Evolutionary conservation across 192 early-diverging fungal species (phyloP), one percentile per base, ranked within the genome.

Genomic region (Rhizoclosmatium globosum): DNA sequence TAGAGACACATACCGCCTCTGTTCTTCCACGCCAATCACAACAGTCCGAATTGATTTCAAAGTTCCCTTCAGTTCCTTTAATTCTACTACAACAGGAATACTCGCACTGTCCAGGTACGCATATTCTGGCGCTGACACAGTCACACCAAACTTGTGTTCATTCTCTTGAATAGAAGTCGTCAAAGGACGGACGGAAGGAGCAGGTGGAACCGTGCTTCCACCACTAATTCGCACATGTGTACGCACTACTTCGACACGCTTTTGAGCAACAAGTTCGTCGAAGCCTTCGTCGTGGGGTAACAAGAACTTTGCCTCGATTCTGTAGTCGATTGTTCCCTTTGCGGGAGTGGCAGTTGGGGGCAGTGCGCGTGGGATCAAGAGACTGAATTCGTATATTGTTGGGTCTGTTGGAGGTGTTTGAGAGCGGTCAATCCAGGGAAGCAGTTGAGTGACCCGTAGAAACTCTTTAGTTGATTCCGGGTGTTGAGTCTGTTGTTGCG

Each of bases 211-310:
- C 13, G 67, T 46, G 15, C n/a, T 21, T 68, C 47, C 3, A 9
- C 65, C 65, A 41, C 19, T 17, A 61, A 46, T 15, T 2, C 43
- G n/a, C 4, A 62, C 7, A 61, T 74, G 72, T 44, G 41, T 38
- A 58, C 72, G 72, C 4, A 74, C 56, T n/a, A 74, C 42, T 62
- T 74, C 58, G 21, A 74, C 31, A 3, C 72, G 56, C 41, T 61
- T 59, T 57, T 74, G 72, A n/a, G 72, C 43, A 4, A 74, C 72
- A 6, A 74, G 11, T 45, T 74, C 72, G 31, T 74, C 72, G 59
- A 39, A 74, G 2, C 41, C 58, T 31, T 19, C 72, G 4, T 62
- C 59, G 11, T 59, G 7, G 0, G 72, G 72, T 4, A 74, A n/a
- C 7, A 42, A 19, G 72, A 74, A 74, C 39, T n/a, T 6, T 3